Base-by-base conservation (phyloP, 1,139 yeast species). In the Saccharomycopsis crataegensis region DNA sequence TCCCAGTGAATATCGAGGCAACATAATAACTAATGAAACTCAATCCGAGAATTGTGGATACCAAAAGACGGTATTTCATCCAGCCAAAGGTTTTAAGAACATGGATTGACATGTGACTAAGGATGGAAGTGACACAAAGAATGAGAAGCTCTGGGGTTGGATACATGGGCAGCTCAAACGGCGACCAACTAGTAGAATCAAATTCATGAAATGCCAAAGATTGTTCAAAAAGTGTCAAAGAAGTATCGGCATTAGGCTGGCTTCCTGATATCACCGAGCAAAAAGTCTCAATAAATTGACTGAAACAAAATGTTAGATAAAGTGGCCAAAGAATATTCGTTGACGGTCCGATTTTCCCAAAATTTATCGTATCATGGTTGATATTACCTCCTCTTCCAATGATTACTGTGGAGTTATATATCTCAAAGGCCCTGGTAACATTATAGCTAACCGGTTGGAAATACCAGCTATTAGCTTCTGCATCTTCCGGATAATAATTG, bases 281-380 rank as follows among this genome's bases (percentile, higher is more conserved):
- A 60, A 86, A 83, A 0, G 89, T 82, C 64, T 86, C 93, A n/a
- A 82, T 69, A 57, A 83, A 80, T 62, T 82, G 80, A 65, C 83
- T 82, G 28, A 78, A 65, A 62, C 93, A 84, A 53, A 82, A 71
- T 1, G 80, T 70, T 50, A 83, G 63, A 61, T 81, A 86, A 4
- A 83, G 71, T 2, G 84, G 82, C 83, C 88, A 83, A 52, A 82
- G 74, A 59, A 85, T 71, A 17, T 74, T 73, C 3, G 83, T 75
- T 1, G 80, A 67, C 12, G 85, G 84, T 1, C 82, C 83, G 6
- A 71, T 62, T 62, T 68, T 56, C 2, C 55, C 59, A 41, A 49
- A 49, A 6, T 9, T 49, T 43, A n/a, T 42, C 3, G 16, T 46
- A 7, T 17, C 14, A 17, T 22, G 28, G 14, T 43, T 38, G 17